Base-by-base conservation (phyloP, 2,329 filamentous ascomycete species). In the Microcyclospora tardicrescens region DNA sequence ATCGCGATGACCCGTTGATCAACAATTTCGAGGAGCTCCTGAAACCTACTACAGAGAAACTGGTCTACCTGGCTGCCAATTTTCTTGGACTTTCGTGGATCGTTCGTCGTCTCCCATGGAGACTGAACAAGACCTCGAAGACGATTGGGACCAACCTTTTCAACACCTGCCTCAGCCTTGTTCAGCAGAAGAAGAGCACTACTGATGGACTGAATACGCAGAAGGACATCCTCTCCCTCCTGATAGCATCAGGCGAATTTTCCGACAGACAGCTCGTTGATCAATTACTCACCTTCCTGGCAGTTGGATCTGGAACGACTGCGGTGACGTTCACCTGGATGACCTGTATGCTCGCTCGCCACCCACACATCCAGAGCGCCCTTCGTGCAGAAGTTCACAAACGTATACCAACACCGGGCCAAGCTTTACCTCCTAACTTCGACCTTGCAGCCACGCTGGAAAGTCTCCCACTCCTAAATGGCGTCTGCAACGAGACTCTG, bases 271-370 rank as follows among this genome's bases (percentile, higher is more conserved):
- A 84, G 43, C 72, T 93, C n/a, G 74, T 85, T 28, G 81, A 91
- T 57, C 85, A 93, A 61, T 73, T 91, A 56, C 91, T 93, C 83
- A 91, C 30, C 0, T 91, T 93, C 64, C 72, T 93, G 5, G 81
- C 80, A 1, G 85, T 85, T 0, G 68, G 65, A 32, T 66, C 76
- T 46, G 72, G 75, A 57, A 76, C 72, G 0, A 75, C 72, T 6
- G 69, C 72, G 9, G 51, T 49, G 10, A 63, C 70, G n/a, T 57
- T 74, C 40, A 67, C 64, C 28, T 75, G 71, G 70, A 65, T 69
- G 9, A 61, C 68, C 28, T 74, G 72, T 50, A 58, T 69, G 2
- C 60, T 76, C 1, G 67, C 65, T 49, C 62, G 62, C 15, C 49
- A 75, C 45, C 69, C 68, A 0, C 58, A 65, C 1, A 51, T 65